Evolutionary conservation across 768 basidiomycete genomes (phyloP), one percentile per base, ranked within the genome.

Genomic region (Pholiota conissans): DNA sequence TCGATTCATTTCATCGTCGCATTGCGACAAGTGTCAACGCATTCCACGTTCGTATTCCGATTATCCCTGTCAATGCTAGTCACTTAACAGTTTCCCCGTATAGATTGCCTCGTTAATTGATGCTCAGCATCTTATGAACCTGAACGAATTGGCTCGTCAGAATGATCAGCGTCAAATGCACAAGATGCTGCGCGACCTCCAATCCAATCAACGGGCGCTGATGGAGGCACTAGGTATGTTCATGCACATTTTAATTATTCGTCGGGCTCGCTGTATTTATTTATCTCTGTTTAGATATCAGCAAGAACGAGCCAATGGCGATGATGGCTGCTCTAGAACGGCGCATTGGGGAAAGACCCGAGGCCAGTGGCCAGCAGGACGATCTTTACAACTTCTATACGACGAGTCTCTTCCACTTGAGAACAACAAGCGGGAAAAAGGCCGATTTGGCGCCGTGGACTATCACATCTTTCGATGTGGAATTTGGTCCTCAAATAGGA

Each of bases 401-500:
- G 8, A 61, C 60, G 24, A 65, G 62, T 45, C 55, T 68, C 10
- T 45, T 56, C 11, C 61, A 63, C 49, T 53, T 68, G 24, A 28
- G 56, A 29, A 61, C 56, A n/a, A 57, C 58, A 20, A 67, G 64
- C 22, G 64, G 66, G 11, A 45, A 51, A 56, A 55, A 49, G 5
- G 65, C 61, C 3, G 58, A 68, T 11, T 47, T 63, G 9, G 58
- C 63, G 11, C 55, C 56, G 18, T 71, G 69, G 69, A 62, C 62
- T 4, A 64, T 71, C 34, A 66, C 64, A 26, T 53, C 65, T 2
- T 65, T 67, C 32, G 69, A 71, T 16, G 66, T 71, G 18, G 67
- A 69, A 3, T 52, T 64, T 42, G 65, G 63, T 5, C 55, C 52
- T 6, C 46, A 57, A 42, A 68, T 70, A 39, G 70, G 69, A 5